Percentiles rank a stretch among this genome's conserved stretches.
Evolutionary conservation across 1,284 basidiomycete genomes (phyloP).

Genomic region (Neolentinus lepideus): DNA sequence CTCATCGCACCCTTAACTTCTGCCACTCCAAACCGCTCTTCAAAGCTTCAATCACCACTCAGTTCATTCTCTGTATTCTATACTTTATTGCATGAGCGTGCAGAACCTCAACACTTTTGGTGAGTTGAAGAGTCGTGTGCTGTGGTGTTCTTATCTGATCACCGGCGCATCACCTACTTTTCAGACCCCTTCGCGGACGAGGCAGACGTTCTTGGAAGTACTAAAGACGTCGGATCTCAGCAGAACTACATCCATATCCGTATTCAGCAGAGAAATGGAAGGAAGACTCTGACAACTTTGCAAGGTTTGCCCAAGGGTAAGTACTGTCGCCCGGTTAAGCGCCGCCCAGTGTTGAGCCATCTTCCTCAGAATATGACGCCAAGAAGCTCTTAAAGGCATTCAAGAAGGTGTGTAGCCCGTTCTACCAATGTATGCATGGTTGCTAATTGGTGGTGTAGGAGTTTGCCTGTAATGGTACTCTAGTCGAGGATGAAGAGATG

Average conservation of each 20-base stretch:
- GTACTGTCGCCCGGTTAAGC: conserved; percentile 16
- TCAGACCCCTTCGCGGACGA: conserved; percentile 93
- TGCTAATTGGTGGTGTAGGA: conserved; percentile 45
- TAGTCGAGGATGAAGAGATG: conserved; percentile 95
- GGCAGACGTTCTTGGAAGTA: conserved; percentile 70
- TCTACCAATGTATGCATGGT: conserved; percentile 2
- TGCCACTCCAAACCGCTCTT: conserved; percentile 1
- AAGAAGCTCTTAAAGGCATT: conserved; percentile 99
- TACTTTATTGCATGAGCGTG: conserved; percentile 79
- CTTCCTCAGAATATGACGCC: conserved; percentile 79
- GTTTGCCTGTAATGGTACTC: conserved; percentile 98
- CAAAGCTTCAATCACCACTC: conserved; percentile 37
- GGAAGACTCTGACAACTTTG: conserved; percentile 97
- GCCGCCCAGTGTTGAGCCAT: background rate
- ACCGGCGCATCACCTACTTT: conserved; percentile 3
- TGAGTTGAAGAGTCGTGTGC: conserved; percentile 27
- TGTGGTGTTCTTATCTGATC: conserved; percentile 3
- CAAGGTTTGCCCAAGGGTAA: conserved; percentile 92
- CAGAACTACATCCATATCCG: conserved; percentile 91
- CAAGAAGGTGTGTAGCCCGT: conserved; percentile 66
- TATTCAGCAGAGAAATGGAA: conserved; percentile 98
- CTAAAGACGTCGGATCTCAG: conserved; percentile 76
- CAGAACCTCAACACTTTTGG: conserved; percentile 82
- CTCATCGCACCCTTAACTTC: conserved; percentile 16
- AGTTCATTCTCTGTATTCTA: conserved; percentile 23